Base-by-base conservation (phyloP, 208 protist genomes). In the Trypanosoma lewisi region DNA sequence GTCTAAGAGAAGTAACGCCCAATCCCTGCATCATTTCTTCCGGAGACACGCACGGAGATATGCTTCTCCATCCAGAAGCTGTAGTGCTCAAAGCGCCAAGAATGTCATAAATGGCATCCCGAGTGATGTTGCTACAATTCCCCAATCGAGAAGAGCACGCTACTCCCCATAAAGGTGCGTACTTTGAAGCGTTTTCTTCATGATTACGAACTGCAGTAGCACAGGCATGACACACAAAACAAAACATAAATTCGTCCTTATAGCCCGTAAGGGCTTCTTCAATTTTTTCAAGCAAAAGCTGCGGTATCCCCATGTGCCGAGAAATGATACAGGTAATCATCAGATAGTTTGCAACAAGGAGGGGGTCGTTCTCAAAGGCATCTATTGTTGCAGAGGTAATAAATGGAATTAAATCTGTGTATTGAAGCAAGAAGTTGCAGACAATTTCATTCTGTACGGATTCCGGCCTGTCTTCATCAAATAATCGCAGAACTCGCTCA, bases 301-400 rank as follows among this genome's bases (percentile, higher is more conserved):
- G 28, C 5, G 79, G 72, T 1, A 87, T 41, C 6, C 67, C 50
- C 12, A 63, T 59, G 33, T 77, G 63, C 16, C 82, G 83, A 57
- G 64, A 62, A 23, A 86, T 67, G 19, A 92, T 74, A 14, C 82
- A 84, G 33, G 81, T 81, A 27, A 84, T 73, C 0, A 82, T 49
- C 1, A 93, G 65, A 49, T 93, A 91, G 49, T 95, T 95, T 14
- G 81, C 82, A 5, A 91, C 73, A 16, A 91, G 62, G n/a, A 95
- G 72, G 3, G 77, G 70, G 49, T 83, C 80, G 25, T 70, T 66
- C 6, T 76, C 73, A 48, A 88, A 93, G 2, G 82, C 75, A 1
- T 39, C 51, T 34, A 72, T 27, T 1, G 84, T 89, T 4, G 69
- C 61, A 12, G 52, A 63, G 11, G 75, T 33, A 28, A 95, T 75